Evolutionary conservation across 768 basidiomycete species (phyloP), one percentile per base, ranked within the genome.

Genomic region (Russula vinacea): DNA sequence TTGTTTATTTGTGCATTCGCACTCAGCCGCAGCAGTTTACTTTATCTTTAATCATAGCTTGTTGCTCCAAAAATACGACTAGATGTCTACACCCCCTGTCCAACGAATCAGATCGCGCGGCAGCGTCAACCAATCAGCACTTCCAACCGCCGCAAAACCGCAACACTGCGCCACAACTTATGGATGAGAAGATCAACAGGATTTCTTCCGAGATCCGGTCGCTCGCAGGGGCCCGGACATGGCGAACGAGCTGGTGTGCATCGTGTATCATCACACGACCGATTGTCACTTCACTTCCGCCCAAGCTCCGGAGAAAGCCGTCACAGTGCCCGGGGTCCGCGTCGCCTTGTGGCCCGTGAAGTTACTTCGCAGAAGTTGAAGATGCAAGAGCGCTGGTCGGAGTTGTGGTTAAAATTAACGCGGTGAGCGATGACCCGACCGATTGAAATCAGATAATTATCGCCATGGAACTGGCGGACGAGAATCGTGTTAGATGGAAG

Each of bases 401-500:
- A 59, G 63, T 55, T 64, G 29, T 55, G 58, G 29, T 14, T 49
- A 22, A 59, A 47, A 54, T 49, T 40, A 55, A 59, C 52, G 32
- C 19, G 9, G 37, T 52, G 42, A 19, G 42, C 17, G 42, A 47
- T 58, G 56, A 58, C 22, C 50, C 47, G 50, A 45, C 51, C 51
- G 51, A 59, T 53, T 58, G 13, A 37, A 47, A 58, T 53, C 56
- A 52, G 62, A 63, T 63, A 44, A 58, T 44, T 17, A 63, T 58
- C 62, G 57, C 62, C 51, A 59, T 39, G 51, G 35, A 59, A 40
- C 42, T 29, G 45, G 45, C 44, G 22, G 45, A 35, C 26, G 53
- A 44, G 58, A 40, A 39, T n/a, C 19, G 26, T 13, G 22, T 37
- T 19, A 8, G n/a, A 40, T 52, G 39, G 14, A 40, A 42, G 22